Conservation (phyloP, 345 rosid species). For the Acer yangbiense region DNA sequence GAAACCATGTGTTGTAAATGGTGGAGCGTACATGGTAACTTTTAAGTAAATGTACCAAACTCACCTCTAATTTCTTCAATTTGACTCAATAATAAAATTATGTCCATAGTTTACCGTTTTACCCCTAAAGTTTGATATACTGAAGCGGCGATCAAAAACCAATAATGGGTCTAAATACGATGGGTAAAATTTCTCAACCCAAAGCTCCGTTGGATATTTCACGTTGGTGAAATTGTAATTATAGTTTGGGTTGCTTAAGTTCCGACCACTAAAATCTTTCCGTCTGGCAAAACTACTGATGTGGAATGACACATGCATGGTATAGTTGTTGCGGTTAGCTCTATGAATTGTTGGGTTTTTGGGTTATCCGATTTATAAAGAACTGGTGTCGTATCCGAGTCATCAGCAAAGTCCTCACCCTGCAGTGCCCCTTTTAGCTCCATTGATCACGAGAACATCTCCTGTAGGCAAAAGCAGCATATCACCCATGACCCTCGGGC, state of each 20-base stretch:
- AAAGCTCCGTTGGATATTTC: slow-evolving; percentile 37
- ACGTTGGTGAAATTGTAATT: slow-evolving; percentile 32
- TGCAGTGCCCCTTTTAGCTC: slow-evolving; percentile 34
- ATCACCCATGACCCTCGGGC: slow-evolving; percentile 39
- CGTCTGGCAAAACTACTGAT: slow-evolving; percentile 40
- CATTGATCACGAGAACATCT: slow-evolving; percentile 34
- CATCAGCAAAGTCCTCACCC: slow-evolving; percentile 41
- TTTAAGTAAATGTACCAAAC: neutral
- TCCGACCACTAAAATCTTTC: slow-evolving; percentile 42
- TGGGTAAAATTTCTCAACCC: slow-evolving; percentile 50
- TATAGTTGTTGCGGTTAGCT: slow-evolving; percentile 26
- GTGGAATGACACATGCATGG: slow-evolving; percentile 49
- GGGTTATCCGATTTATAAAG: slow-evolving; percentile 25
- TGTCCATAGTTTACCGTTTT: slow-evolving; percentile 5
- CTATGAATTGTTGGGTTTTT: slow-evolving; percentile 20
- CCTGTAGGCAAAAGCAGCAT: slow-evolving; percentile 35
- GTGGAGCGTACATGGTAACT: slow-evolving; percentile 46
- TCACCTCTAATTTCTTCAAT: neutral
- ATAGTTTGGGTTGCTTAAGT: slow-evolving; percentile 48
- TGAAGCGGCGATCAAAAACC: slow-evolving; percentile 3
- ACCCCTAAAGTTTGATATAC: neutral
- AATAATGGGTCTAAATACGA: slow-evolving; percentile 34
- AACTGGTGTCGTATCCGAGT: slow-evolving; percentile 30
- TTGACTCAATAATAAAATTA: slow-evolving; percentile 14
- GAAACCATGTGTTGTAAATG: slow-evolving; percentile 50